phyloP scores from a whole-genome alignment of 2,329 filamentous ascomycete genomes.

The Atkinsonella texensis region DNA sequence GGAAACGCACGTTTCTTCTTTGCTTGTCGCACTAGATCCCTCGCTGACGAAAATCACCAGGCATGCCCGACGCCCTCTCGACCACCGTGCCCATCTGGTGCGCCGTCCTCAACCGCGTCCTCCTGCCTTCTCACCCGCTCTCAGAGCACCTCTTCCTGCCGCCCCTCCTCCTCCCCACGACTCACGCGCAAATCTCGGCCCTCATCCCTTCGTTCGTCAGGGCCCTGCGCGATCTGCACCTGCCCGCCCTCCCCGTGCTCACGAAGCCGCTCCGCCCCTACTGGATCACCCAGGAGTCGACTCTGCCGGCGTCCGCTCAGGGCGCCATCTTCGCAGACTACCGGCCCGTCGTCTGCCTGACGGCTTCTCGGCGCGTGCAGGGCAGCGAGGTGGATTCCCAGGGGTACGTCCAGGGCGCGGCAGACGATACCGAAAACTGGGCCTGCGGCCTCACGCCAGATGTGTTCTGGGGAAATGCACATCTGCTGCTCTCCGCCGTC shows the following conservation, averaged over 20 bases:
- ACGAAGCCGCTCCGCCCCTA: constrained; percentile 63
- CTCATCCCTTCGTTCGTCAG: constrained; percentile 44
- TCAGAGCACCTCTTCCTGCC: constrained; percentile 54
- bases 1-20: constrained; percentile 51
- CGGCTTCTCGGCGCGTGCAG: constrained; percentile 60
- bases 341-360: constrained; percentile 72
- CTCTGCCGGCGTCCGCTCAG: constrained; percentile 16
- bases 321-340: constrained; percentile 40
- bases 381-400: constrained; percentile 53
- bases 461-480: constrained; percentile 66
- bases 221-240: constrained; percentile 40
- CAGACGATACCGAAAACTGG: constrained; percentile 93
- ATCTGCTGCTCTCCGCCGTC: constrained; percentile 44
- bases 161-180: constrained; percentile 56
- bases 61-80: constrained; percentile 86
- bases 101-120: constrained; percentile 64
- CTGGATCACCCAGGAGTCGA: constrained; percentile 67
- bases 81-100: constrained; percentile 95
- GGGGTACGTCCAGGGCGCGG: constrained; percentile 82
- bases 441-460: constrained; percentile 64
- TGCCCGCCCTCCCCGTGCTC: constrained; percentile 44
- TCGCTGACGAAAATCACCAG: constrained; percentile 22
- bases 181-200: constrained; percentile 63
- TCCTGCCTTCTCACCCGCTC: constrained; percentile 51
- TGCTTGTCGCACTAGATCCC: not conserved